Conservation (phyloP, 169 alveolate species). For the Plasmodium cynomolgi region DNA sequence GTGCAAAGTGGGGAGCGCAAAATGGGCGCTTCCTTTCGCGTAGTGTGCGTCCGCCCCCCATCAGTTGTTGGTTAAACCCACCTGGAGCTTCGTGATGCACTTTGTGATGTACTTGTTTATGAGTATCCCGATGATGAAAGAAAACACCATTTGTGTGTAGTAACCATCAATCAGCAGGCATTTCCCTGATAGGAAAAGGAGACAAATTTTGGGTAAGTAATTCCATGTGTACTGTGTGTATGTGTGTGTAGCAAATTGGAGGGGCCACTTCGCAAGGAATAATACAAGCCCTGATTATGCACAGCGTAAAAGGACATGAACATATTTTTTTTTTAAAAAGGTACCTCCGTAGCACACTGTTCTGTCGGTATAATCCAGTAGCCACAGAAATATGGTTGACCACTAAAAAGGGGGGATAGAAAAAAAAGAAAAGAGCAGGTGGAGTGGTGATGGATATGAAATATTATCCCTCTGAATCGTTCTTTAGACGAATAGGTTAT, state of each 20-base stretch:
- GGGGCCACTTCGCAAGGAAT: not conserved
- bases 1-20: not conserved
- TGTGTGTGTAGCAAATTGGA: not conserved
- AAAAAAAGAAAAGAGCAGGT: not conserved
- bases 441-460: not conserved
- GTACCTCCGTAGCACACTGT: conserved; percentile 69
- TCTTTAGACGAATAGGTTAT: not conserved
- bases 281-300: not conserved
- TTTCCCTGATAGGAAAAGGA: conserved; percentile 35
- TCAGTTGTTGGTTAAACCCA: not conserved
- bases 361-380: conserved; percentile 78
- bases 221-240: not conserved
- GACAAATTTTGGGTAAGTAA: not conserved
- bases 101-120: conserved; percentile 54
- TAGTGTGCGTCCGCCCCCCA: not conserved
- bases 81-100: conserved; percentile 69
- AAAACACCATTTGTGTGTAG: conserved; percentile 75
- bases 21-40: not conserved
- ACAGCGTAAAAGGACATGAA: not conserved
- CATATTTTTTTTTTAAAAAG: not conserved
- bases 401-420: conserved; percentile 15
- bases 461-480: not conserved
- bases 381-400: conserved; percentile 77
- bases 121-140: conserved; percentile 74
- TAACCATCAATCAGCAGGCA: conserved; percentile 75